Base-by-base conservation (phyloP, 768 basidiomycete genomes). In the Rickenella mellea region DNA sequence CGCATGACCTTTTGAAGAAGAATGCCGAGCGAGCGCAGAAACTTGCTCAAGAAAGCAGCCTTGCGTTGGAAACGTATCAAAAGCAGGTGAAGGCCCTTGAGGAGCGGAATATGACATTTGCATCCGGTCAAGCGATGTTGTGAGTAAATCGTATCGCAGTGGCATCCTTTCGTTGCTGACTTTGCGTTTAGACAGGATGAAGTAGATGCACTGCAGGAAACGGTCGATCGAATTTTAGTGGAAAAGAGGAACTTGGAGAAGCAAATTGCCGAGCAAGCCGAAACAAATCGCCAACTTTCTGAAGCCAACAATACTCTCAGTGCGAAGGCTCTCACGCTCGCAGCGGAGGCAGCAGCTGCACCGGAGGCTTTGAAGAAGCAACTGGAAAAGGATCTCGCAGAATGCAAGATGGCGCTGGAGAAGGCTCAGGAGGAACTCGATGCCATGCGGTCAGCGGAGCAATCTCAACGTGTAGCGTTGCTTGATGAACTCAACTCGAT, bases 21-120 rank as follows among this genome's bases (percentile, higher is more conserved):
- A 92, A 91, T 55, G 89, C 90, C 15, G 89, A 90, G 54, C 71
- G 89, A 38, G 91, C 89, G 17, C 85, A 92, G 68, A 90, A 89
- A 61, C 71, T 94, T 22, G 86, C 88, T 3, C 80, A 83, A 58
- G 91, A 92, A 39, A 85, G 83, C 29, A 80, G 76, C 45, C 59
- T 55, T 15, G 87, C 83, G 20, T 62, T 96, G 30, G 88, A 90
- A 66, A 90, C 83, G 14, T 94, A 96, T 55, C 87, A 94, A 66
- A 83, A 80, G 62, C 90, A 94, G 55, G 81, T 93, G 3, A 71
- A 73, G 53, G 74, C 70, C 19, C 67, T 94, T 43, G 88, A 92
- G 53, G 85, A 88, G 52, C 71, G 84, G 43, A 80, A 88, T 50
- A 57, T 71, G 49, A 48, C 57, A 7, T 57, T 80, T 43, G 66